Base-by-base conservation (phyloP, 2,329 filamentous ascomycete species). In the Monosporascus sp. region DNA sequence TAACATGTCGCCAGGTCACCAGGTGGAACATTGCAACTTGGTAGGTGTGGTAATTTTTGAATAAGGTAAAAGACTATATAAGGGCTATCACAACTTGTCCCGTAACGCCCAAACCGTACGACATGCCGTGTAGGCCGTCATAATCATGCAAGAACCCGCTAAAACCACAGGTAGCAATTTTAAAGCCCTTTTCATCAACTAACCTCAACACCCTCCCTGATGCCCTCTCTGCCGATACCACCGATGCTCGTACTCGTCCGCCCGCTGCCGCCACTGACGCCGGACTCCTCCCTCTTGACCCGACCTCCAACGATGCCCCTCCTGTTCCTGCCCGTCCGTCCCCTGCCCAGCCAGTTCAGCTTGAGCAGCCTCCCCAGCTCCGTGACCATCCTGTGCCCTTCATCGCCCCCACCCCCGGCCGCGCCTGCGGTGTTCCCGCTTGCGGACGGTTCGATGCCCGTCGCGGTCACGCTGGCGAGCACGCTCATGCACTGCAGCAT, bases 401-500 rank as follows among this genome's bases (percentile, higher is more conserved):
- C 84, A 58, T 95, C 90, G 9, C 81, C 82, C 1, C 79, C 84
- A 26, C 54, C 51, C n/a, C 35, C 37, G 17, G 48, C 56, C 5
- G 48, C 46, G 35, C 37, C 35, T 17, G 17, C 45, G 37, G 44
- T 18, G 22, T 38, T 35, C 43, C 41, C 35, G 28, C 35, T 44
- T 5, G 64, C 84, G 56, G 28, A 44, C 57, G n/a, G 47, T 28
- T 43, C 46, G 37, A 65, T 44, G 50, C 60, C 60, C 60, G 46
- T 65, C 68, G 22, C 45, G 15, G 53, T 48, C 26, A 96, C 82
- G 57, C 86, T 86, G 3, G 90, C 89, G 22, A 99, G 77, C 7
- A 99, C 91, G 68, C 88, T 93, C 71, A 97, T 87, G 70, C 94
- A 99, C 74, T 99, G 94, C 58, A 99, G 77, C 90, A 99, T 96